phyloP scores from a whole-genome alignment of 106 monocot species.

The Acorus calamus region DNA sequence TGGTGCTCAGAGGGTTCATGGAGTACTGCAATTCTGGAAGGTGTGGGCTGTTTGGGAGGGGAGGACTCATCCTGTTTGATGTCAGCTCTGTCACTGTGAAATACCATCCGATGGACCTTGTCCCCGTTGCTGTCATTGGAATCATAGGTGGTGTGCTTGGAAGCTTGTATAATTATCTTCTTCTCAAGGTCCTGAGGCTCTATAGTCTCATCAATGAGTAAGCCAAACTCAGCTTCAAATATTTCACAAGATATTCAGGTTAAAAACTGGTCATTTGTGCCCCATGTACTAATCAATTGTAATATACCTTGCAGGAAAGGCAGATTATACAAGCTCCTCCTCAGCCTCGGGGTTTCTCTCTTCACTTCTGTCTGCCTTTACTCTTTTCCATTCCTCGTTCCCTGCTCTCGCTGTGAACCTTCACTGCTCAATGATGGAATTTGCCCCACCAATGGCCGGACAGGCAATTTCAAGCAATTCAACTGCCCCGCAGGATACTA shows the following conservation, averaged over 20 bases:
- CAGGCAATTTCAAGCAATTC: constrained; percentile 66
- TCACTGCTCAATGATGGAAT: constrained; percentile 4
- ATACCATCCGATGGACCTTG: constrained; percentile 29
- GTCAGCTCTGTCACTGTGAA: constrained; percentile 39
- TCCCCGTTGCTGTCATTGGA: constrained; percentile 35
- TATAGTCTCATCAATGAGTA: constrained; percentile 56
- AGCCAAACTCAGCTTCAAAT: constrained; percentile 1
- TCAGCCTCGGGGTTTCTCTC: constrained; percentile 25
- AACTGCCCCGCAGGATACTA: constrained; percentile 56
- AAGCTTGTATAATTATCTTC: constrained; percentile 39
- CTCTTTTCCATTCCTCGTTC: constrained; percentile 35
- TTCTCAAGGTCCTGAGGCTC: constrained; percentile 43
- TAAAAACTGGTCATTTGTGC: no score
- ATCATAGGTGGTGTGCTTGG: constrained; percentile 44
- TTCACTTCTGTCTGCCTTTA: constrained; percentile 47
- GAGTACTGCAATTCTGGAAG: constrained; percentile 40
- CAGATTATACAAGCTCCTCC: constrained; percentile 25
- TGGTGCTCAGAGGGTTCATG: constrained; percentile 55
- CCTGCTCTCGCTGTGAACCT: constrained; percentile 45
- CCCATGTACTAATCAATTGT: no score
- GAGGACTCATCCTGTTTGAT: constrained; percentile 57
- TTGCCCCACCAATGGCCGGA: constrained; percentile 28
- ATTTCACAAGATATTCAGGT: no score
- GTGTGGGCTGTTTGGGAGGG: constrained; percentile 50
- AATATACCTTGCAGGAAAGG: constrained; percentile 31